These are phyloP conservation scores for Neurospora sp. DNA, from an alignment of 495 filamentous ascomycete genomes.

Conservation along the genomic window DNA sequence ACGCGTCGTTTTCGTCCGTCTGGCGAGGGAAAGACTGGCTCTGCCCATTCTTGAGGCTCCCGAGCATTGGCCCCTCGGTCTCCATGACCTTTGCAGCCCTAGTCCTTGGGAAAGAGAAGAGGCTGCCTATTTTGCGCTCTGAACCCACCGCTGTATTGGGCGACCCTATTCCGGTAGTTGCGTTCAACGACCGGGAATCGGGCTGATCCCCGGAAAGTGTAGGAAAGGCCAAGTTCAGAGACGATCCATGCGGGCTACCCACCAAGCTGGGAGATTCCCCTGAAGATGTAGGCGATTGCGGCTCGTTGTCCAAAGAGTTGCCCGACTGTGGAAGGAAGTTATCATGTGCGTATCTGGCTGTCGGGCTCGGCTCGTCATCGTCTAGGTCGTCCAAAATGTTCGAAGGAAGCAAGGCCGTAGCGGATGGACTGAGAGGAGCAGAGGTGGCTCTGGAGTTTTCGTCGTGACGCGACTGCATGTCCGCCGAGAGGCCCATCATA, in stretches of 20 bases:
- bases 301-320: conserved; percentile 37
- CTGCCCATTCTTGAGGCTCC: conserved; percentile 63
- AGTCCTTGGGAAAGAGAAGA: conserved; percentile 59
- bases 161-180: conserved; percentile 7
- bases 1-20: conserved; percentile 35
- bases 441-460: conserved; percentile 38
- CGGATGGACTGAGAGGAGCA: conserved; percentile 72
- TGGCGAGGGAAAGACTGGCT: conserved; percentile 69
- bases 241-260: conserved; percentile 55
- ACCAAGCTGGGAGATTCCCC: conserved; percentile 52
- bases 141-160: conserved; percentile 9
- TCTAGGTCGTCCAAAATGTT: conserved; percentile 60
- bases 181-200: conserved; percentile 27
- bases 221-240: conserved; percentile 45
- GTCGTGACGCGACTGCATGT: conserved; percentile 24
- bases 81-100: conserved; percentile 56
- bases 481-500: conserved; percentile 32
- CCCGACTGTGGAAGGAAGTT: conserved; percentile 20
- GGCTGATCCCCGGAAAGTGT: conserved; percentile 29
- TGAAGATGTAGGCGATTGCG: conserved; percentile 64
- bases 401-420: conserved; percentile 65
- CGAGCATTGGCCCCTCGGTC: conserved; percentile 57
- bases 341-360: conserved; percentile 27
- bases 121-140: conserved; percentile 28
- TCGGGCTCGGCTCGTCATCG: conserved; percentile 54